Evolutionary conservation across 1,139 yeast species (phyloP), one percentile per base, ranked within the genome.

Genomic region (Zygoascus sp.): DNA sequence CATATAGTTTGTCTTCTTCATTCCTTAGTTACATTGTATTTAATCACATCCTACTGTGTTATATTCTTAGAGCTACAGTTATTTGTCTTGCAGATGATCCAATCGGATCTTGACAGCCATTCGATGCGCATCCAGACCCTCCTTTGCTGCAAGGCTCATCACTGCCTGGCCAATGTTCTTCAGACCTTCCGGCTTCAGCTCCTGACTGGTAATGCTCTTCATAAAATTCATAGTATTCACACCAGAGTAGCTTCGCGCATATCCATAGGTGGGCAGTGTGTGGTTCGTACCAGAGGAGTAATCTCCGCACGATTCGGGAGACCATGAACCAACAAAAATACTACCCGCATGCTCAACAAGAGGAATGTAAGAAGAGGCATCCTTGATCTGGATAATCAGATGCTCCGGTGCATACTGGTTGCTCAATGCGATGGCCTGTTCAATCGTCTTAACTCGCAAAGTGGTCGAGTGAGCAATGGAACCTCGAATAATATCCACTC

Each of bases 261-360:
- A 92, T 44, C 99, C 98, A 65, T 92, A 92, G 0, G 99, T 92
- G 50, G 98, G 99, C 60, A 92, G 76, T 0, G 98, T 92, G 70
- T 90, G 97, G 74, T 92, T 92, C 5, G 98, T 92, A 63, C 98
- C 97, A 53, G 92, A 81, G 1, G 97, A 89, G 71, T 92, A 94
- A 68, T 94, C 98, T 61, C 99, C 99, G 67, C 97, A 90, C 2
- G 96, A 85, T 67, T 92, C 99, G 40, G 98, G 98, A 3, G 96
- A 85, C 65, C 85, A 85, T 1, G 92, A 84, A 35, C 99, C 99
- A 45, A 92, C 97, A 62, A 92, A 92, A 16, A 92, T 94, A 30
- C 95, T 84, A 35, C 99, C 98, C 9, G 98, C 99, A 63, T 94
- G 83, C 56, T 86, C 84, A 40, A 92, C 89, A 53, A 76, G 72